These are phyloP conservation scores for Pezicula radicicola DNA, from an alignment of 2,329 filamentous ascomycete genomes.

Conservation along the genomic window DNA sequence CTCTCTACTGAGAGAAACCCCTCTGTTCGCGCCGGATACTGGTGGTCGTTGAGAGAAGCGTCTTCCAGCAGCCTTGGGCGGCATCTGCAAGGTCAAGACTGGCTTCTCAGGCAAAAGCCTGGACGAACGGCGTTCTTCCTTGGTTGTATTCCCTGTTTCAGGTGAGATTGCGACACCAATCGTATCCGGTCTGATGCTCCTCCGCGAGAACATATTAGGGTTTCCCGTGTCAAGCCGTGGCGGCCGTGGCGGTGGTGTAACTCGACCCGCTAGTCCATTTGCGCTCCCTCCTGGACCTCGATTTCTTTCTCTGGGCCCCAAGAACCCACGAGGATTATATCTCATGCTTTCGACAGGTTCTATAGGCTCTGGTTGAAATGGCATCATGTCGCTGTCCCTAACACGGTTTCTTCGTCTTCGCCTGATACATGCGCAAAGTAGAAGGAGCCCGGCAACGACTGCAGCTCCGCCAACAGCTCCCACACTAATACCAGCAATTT, in stretches of 20 bases:
- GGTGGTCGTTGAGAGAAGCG: conserved; percentile 10
- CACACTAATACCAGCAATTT: conserved; percentile 57
- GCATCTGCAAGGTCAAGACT: conserved; percentile 21
- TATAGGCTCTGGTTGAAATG: conserved; percentile 25
- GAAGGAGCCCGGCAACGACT: conserved; percentile 45
- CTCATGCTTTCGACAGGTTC: conserved; percentile 19
- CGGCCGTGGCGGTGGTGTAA: conserved; percentile 19
- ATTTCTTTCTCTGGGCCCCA: conserved; percentile 12
- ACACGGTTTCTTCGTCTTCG: conserved; percentile 22
- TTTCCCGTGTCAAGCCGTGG: conserved; percentile 20
- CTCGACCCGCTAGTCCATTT: conserved; percentile 17
- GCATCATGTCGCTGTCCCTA: conserved; percentile 28
- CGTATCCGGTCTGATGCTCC: conserved; percentile 22
- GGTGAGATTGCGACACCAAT: conserved; percentile 29
- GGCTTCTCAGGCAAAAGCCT: conserved; percentile 28
- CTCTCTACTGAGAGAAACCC: conserved; percentile 15
- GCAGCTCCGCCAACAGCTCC: conserved; percentile 48
- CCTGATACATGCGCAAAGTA: conserved; percentile 32
- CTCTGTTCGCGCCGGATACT: background rate
- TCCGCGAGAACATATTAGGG: conserved; percentile 27
- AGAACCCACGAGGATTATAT: conserved; percentile 12
- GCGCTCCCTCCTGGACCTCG: conserved; percentile 17
- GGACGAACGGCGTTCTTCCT: conserved; percentile 17
- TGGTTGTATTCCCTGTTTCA: conserved; percentile 9
- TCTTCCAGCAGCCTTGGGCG: conserved; percentile 7